These are phyloP conservation scores for Fusarium sp. DNA, from an alignment of 2,329 filamentous ascomycete genomes.

Conservation along the genomic window DNA sequence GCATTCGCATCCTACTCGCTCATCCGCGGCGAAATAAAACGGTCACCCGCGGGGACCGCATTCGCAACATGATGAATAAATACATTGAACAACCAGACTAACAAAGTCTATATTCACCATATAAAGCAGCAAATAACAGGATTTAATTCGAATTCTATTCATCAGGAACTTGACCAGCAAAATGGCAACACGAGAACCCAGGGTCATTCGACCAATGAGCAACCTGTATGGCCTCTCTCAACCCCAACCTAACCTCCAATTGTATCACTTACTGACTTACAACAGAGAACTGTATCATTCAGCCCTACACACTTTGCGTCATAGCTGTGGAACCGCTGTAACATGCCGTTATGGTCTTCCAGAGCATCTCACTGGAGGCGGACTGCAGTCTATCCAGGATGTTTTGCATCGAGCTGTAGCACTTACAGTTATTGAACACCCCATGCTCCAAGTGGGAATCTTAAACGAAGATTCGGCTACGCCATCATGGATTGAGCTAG, in stretches of 20 bases:
- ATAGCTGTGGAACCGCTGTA: slow-evolving; percentile 34
- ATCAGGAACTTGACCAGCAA: background rate
- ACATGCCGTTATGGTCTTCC: slow-evolving; percentile 32
- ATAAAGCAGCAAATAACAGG: background rate
- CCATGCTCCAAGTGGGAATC: slow-evolving; percentile 38
- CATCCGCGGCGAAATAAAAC: slow-evolving; percentile 21
- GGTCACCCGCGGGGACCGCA: slow-evolving; percentile 30
- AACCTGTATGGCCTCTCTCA: slow-evolving; percentile 24
- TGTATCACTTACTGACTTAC: slow-evolving; percentile 1
- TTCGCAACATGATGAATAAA: slow-evolving; percentile 18
- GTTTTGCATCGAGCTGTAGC: slow-evolving; percentile 30
- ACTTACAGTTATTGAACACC: slow-evolving; percentile 35
- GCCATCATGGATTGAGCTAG: slow-evolving; percentile 35
- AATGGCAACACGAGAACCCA: slow-evolving; percentile 22
- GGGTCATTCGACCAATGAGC: slow-evolving; percentile 37
- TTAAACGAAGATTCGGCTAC: slow-evolving; percentile 35
- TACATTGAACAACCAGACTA: background rate
- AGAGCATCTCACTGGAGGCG: background rate
- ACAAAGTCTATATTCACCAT: background rate
- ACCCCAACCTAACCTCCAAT: background rate
- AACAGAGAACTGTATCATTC: slow-evolving; percentile 36
- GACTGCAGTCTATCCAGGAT: slow-evolving; percentile 4
- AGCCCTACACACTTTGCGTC: slow-evolving; percentile 31
- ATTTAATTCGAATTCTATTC: background rate
- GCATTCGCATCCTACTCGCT: slow-evolving; percentile 13